Conservation (phyloP, 2,329 filamentous ascomycete species). For the Zasmidium angulare region DNA sequence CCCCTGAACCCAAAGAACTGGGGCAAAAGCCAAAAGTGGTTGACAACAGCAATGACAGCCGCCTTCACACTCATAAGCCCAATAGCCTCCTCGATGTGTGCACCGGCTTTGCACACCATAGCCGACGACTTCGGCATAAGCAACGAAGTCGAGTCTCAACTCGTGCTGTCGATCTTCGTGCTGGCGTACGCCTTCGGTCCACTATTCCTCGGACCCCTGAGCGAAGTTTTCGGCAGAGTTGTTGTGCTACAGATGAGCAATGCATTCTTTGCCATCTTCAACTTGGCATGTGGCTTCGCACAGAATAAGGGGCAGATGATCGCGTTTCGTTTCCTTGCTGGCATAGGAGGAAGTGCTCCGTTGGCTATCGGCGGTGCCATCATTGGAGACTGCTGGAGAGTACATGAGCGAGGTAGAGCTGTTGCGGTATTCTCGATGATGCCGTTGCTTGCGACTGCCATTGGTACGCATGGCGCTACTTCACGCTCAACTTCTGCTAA, state of each 20-base stretch:
- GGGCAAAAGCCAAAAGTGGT: background rate
- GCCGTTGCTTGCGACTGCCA: constrained; percentile 38
- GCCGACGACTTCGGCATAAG: constrained; percentile 28
- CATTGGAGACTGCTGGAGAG: constrained; percentile 29
- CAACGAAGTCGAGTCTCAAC: constrained; percentile 20
- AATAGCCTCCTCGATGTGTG: background rate
- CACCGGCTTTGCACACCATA: constrained; percentile 27
- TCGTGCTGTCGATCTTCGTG: constrained; percentile 56
- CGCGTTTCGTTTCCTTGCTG: constrained; percentile 33
- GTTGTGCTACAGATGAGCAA: constrained; percentile 32
- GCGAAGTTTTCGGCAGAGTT: constrained; percentile 34
- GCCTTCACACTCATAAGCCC: background rate
- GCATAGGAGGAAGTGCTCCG: constrained; percentile 30
- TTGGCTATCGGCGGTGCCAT: constrained; percentile 34
- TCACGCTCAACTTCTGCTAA: background rate
- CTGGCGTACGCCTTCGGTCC: constrained; percentile 52
- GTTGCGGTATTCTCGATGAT: constrained; percentile 33
- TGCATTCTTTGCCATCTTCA: constrained; percentile 32
- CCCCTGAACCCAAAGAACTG: background rate
- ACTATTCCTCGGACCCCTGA: constrained; percentile 42
- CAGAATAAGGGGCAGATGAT: constrained; percentile 26
- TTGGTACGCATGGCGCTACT: background rate
- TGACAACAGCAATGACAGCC: background rate
- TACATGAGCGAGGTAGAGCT: constrained; percentile 31
- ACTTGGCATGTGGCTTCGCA: constrained; percentile 31